Base-by-base conservation (phyloP, 129 eudicot genomes). In the Heracleum sosnowskyi region DNA sequence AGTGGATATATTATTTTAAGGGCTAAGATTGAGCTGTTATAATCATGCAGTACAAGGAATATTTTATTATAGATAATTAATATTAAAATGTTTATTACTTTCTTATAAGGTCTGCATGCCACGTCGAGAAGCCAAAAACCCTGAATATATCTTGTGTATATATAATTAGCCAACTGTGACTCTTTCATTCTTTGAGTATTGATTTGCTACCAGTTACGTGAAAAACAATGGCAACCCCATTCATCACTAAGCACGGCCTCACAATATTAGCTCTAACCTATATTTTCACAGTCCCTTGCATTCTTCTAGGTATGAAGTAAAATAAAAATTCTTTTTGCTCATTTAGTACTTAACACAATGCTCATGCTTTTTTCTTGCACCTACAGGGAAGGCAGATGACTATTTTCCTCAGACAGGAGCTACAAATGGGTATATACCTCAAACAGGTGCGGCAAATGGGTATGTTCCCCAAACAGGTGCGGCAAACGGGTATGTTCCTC, bases 351-450 rank as follows among this genome's bases (percentile, higher is more conserved):
- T 68, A 12, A 37, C 36, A 55, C 47, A 17, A 49, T 51, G 53
- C 60, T 53, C 45, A 22, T 60, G 12, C 16, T 31, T 17, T 57
- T 40, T 34, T 39, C 42, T 37, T 85, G 36, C 72, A 53, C 22
- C 81, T 49, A 45, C 76, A 88, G 97, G 87, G 49, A 81, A 71
- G n/a, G 88, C 86, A 20, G 80, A 74, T 33, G 80, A 73, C 20
- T 31, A 79, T 60, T n/a, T 53, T 31, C 86, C 88, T 26, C 76
- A 77, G 20, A 55, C 66, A 51, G 90, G 88, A 79, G 75, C 79
- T 3, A 79, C 82, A 24, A n/a, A 69, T 4, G 89, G 82, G 75
- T 71, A 79, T 82, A 55, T 82, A 16, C 42, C 74, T 69, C 74
- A 69, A 69, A 35, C 24, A 35, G 74, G 74, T 15, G 62, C 26